phyloP scores from a whole-genome alignment of 2,329 filamentous ascomycete species.

The Penicillium fuscoglaucum region DNA sequence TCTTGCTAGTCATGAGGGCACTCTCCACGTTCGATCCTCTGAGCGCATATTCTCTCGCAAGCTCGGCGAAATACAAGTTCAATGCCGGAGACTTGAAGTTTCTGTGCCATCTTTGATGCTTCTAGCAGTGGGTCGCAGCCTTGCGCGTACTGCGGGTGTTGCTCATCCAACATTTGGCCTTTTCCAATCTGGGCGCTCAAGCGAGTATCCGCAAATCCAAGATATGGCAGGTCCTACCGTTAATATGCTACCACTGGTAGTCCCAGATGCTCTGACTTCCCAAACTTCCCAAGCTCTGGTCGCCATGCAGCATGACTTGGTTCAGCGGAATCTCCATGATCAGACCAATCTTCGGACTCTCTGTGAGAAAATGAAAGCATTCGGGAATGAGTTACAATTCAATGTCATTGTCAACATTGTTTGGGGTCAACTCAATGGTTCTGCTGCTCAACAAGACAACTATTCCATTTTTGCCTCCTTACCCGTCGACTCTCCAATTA shows the following conservation, averaged over 20 bases:
- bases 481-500: background rate
- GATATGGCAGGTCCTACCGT: background rate
- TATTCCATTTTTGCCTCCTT: background rate
- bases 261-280: background rate
- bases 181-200: constrained; percentile 7
- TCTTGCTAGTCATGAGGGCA: background rate
- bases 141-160: background rate
- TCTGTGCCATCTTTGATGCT: constrained; percentile 4
- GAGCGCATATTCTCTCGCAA: background rate
- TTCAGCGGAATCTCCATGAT: background rate
- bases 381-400: constrained; percentile 3
- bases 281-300: background rate
- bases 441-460: background rate
- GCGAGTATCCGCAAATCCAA: constrained; percentile 1
- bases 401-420: constrained; percentile 7
- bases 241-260: constrained; percentile 2
- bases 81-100: constrained; percentile 1
- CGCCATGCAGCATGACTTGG: constrained; percentile 1
- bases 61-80: background rate
- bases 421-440: background rate
- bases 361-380: background rate
- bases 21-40: background rate
- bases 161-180: constrained; percentile 6
- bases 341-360: background rate
- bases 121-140: background rate